These are phyloP conservation scores for Gloeophyllum trabeum DNA, from an alignment of 768 basidiomycete species.

Conservation along the genomic window DNA sequence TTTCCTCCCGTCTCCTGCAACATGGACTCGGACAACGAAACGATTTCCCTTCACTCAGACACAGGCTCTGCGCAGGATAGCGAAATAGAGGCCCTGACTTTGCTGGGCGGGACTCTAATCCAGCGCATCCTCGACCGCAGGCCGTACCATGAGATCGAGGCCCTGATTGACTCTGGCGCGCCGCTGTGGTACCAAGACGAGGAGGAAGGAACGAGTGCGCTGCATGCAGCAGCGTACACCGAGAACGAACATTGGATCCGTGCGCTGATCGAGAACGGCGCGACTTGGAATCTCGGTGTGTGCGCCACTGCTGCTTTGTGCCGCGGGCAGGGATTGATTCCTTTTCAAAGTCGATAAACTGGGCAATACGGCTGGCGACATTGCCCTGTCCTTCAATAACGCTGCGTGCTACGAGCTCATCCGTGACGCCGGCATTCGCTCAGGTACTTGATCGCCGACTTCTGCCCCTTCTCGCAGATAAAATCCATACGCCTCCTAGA, in stretches of 20 bases:
- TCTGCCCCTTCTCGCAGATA: too few relatives aligned
- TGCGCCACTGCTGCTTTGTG: constrained; percentile 4
- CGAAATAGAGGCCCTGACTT: not conserved
- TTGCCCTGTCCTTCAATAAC: constrained; percentile 82
- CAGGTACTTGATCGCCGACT: too few relatives aligned
- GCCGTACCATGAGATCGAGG: constrained; percentile 30
- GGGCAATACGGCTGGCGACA: constrained; percentile 79
- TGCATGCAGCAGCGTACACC: constrained; percentile 80
- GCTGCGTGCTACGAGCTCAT: constrained; percentile 62
- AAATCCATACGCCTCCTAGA: constrained; percentile 28
- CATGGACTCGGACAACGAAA: too few relatives aligned
- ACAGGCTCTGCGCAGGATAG: too few relatives aligned
- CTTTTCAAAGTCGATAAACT: constrained; percentile 53
- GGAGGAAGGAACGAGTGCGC: constrained; percentile 63
- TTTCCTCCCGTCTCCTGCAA: too few relatives aligned
- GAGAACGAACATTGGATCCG: constrained; percentile 56
- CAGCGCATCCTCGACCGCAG: constrained; percentile 40
- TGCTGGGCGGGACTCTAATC: constrained; percentile 51
- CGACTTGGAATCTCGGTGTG: constrained; percentile 83
- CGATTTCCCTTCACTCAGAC: too few relatives aligned
- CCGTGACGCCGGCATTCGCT: constrained; percentile 86
- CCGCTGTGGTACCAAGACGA: constrained; percentile 88
- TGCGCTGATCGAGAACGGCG: constrained; percentile 67
- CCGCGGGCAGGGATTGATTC: not conserved
- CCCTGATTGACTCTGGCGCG: constrained; percentile 51